Conservation (phyloP, 306 rosid species). For the Vigna trinervia region DNA sequence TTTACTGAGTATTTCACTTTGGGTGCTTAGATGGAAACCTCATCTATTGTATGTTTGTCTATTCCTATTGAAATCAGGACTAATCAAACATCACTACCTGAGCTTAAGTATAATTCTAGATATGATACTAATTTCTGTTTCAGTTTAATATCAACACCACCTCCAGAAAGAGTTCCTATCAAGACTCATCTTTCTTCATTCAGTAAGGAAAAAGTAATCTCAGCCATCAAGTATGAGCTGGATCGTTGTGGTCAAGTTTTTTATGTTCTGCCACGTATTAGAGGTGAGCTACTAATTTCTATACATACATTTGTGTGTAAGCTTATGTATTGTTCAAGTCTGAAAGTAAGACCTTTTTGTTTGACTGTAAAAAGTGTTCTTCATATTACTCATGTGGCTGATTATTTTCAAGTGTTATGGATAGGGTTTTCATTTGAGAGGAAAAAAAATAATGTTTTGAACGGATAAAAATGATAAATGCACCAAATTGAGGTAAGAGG, state of each 20-base stretch:
- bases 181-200: conserved; percentile 84
- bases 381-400: conserved; percentile 8
- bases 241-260: conserved; percentile 94
- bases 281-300: conserved; percentile 61
- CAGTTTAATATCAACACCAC: conserved; percentile 97
- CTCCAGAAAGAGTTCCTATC: conserved; percentile 96
- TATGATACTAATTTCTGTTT: conserved; percentile 44
- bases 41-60: conserved; percentile 5
- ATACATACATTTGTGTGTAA: conserved; percentile 19
- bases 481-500: background rate
- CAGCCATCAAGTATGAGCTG: conserved; percentile 83
- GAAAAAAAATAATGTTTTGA: background rate
- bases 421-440: background rate
- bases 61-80: background rate
- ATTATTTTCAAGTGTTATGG: background rate
- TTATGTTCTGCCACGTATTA: conserved; percentile 92
- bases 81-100: conserved; percentile 22
- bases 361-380: conserved; percentile 26
- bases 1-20: conserved; percentile 20
- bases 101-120: conserved; percentile 36
- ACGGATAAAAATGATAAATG: background rate
- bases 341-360: conserved; percentile 22
- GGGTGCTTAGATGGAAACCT: conserved; percentile 19
- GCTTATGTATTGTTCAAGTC: conserved; percentile 30
- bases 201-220: conserved; percentile 71